Evolutionary conservation across 129 eudicot genomes (phyloP).

Genomic region (Artemisia tridentata): DNA sequence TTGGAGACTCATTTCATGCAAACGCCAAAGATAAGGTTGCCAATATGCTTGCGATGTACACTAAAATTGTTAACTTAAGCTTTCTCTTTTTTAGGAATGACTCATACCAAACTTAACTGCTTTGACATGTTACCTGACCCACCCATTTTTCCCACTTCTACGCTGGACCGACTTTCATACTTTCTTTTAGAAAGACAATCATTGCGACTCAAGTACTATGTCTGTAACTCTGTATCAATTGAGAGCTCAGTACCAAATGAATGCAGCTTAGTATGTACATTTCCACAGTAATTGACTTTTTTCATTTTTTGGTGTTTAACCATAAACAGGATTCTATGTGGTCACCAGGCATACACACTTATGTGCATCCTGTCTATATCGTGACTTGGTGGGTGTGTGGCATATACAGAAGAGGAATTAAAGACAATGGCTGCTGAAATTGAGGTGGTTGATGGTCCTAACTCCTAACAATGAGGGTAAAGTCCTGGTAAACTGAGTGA

Average conservation of each 20-base stretch:
- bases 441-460: conserved; percentile 94
- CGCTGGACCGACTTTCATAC: conserved; percentile 2
- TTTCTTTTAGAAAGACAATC: conserved; percentile 8
- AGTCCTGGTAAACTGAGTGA: conserved; percentile 91
- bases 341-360: conserved; percentile 95
- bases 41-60: too few relatives aligned
- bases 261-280: neutral
- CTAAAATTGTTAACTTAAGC: too few relatives aligned
- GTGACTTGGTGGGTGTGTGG: conserved; percentile 95
- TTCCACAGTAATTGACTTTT: conserved; percentile 10
- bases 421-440: conserved; percentile 98
- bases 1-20: too few relatives aligned
- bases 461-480: conserved; percentile 97
- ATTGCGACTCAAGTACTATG: neutral
- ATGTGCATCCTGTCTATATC: conserved; percentile 92
- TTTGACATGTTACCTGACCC: too few relatives aligned
- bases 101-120: too few relatives aligned
- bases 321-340: conserved; percentile 80
- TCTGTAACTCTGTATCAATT: conserved; percentile 4
- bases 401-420: conserved; percentile 91
- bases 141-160: too few relatives aligned
- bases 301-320: conserved; percentile 6
- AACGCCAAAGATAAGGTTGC: too few relatives aligned
- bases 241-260: neutral
- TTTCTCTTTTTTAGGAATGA: too few relatives aligned